phyloP scores from a whole-genome alignment of 345 rosid species.

The Hypericum perforatum region DNA sequence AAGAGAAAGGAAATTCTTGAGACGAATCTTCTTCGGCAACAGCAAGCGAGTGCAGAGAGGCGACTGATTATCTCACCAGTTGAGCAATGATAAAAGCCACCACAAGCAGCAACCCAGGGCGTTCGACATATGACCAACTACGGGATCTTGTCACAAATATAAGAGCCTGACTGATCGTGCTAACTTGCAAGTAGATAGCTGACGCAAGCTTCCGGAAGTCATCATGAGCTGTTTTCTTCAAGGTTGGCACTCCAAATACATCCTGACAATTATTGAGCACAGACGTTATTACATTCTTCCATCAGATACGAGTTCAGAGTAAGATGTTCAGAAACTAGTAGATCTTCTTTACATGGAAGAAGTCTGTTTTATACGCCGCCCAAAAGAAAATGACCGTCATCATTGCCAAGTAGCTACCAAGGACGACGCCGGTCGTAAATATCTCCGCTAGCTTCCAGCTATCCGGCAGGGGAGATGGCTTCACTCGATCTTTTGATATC shows the following conservation, averaged over 20 bases:
- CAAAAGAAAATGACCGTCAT: constrained; percentile 98
- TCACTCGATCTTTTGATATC: constrained; percentile 96
- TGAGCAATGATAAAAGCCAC: constrained; percentile 81
- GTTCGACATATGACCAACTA: constrained; percentile 91
- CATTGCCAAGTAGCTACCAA: constrained; percentile 93
- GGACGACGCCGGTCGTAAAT: constrained; percentile 79
- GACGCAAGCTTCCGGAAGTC: constrained; percentile 93
- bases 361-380: constrained; percentile 85
- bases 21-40: constrained; percentile 4
- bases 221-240: constrained; percentile 84
- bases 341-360: constrained; percentile 68
- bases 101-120: constrained; percentile 75
- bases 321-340: not conserved
- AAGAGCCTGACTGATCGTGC: constrained; percentile 92
- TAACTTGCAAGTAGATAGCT: constrained; percentile 92
- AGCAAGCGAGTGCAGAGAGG: constrained; percentile 1
- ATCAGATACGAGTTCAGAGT: not conserved
- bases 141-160: constrained; percentile 94
- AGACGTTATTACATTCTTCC: not conserved
- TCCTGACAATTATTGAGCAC: constrained; percentile 37
- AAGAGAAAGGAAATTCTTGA: constrained; percentile 7
- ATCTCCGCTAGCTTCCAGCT: constrained; percentile 98
- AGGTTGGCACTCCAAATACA: constrained; percentile 68
- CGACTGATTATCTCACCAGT: constrained; percentile 47
- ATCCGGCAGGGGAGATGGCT: constrained; percentile 97